Base-by-base conservation (phyloP, 2,329 filamentous ascomycete genomes). In the Sporothrix inflata region DNA sequence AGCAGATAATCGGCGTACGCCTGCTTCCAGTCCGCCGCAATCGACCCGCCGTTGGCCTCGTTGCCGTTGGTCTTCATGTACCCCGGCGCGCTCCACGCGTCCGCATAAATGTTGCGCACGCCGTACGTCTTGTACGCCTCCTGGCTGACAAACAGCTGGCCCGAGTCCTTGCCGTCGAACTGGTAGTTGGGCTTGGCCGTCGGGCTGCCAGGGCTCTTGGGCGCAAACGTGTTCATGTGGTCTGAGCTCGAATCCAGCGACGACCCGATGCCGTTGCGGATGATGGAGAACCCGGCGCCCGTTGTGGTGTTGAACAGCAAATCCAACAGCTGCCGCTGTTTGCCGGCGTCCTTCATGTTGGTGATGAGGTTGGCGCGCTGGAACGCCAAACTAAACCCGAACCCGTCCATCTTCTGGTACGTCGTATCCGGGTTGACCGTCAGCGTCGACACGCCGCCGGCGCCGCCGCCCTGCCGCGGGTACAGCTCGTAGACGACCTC, bases 91-190 rank as follows among this genome's bases (percentile, higher is more conserved):
- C 79, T 82, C 84, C 84, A 85, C 0, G 84, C 84, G 75, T 85
- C 81, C 3, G 81, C 82, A 45, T 83, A 83, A 21, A 84, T 80
- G 0, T 77, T 79, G 71, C 70, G 71, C 27, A 74, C 73, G 21
- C 73, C 73, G 66, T 83, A 82, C 47, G 67, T 74, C 27, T 76
- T 76, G 49, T 80, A 76, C 1, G 86, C 86, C 76, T 86, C 80
- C 77, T 88, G 81, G 8, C 83, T 83, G 51, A 89, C 79, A 78
- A 82, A 87, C 16, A 89, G 77, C 79, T 88, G 87, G 7, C 84
- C 84, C 14, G 79, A 78, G 71, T 87, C 83, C 68, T 85, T 82
- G 9, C 79, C 79, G 73, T 86, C 83, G 80, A 84, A 86, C 12
- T 78, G 76, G 71, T 86, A 87, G 12, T 80, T 76, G 0, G 84